Conservation (phyloP, 176 grass and related monocot genomes). For the Bromus sterilis region DNA sequence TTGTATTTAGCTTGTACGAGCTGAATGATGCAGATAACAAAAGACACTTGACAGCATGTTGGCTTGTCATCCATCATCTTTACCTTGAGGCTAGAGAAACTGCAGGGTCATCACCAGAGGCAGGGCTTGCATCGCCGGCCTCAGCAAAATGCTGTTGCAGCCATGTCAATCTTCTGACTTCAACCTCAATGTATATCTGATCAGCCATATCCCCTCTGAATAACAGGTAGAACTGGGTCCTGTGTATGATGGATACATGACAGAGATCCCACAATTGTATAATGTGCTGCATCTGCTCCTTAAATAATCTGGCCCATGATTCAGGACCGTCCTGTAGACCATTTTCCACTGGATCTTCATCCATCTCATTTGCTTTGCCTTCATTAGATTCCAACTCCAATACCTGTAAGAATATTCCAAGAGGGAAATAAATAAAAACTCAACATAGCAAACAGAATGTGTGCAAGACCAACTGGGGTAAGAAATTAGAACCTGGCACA, state of each 20-base stretch:
- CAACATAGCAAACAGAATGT: not conserved
- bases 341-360: constrained; percentile 24
- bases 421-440: not conserved
- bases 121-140: constrained; percentile 54
- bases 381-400: constrained; percentile 91
- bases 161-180: constrained; percentile 72
- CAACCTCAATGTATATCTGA: constrained; percentile 94
- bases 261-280: constrained; percentile 81
- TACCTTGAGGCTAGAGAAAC: constrained; percentile 78
- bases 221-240: constrained; percentile 84
- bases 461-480: not conserved
- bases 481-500: constrained; percentile 70
- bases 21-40: not conserved
- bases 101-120: constrained; percentile 49
- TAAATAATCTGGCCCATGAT: constrained; percentile 59
- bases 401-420: constrained; percentile 46
- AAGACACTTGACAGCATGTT: not conserved
- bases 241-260: constrained; percentile 87
- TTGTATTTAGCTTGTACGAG: not conserved
- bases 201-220: constrained; percentile 80
- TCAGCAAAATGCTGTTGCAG: constrained; percentile 80
- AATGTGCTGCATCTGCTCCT: constrained; percentile 86
- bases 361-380: constrained; percentile 31
- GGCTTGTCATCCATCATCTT: not conserved
- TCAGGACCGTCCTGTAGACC: constrained; percentile 40